Evolutionary conservation across 2,329 filamentous ascomycete genomes (phyloP), one percentile per base, ranked within the genome.

Genomic region (Colletotrichum sansevieriae): DNA sequence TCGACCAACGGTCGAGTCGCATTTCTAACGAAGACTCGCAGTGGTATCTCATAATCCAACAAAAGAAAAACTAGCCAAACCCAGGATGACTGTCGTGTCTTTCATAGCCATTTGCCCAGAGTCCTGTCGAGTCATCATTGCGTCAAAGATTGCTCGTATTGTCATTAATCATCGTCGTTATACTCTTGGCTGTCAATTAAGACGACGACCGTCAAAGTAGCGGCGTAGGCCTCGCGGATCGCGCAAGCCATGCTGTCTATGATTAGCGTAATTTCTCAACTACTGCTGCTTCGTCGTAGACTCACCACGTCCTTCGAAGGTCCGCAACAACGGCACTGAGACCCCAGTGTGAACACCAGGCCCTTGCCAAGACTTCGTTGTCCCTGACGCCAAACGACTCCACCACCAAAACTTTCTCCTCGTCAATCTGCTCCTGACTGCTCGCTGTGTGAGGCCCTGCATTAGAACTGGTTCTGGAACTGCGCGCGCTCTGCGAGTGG

Each of bases 301-400:
- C 87, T 77, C 74, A 89, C 87, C 88, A 94, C 15, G 91, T 93
- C 80, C 85, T 88, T 67, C 85, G 82, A 60, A 92, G 77, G 77
- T 93, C 90, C 9, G 91, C 91, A 66, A 93, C 86, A 18, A 94
- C 81, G 1, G 92, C 91, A 74, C 86, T 90, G 73, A 93, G 79
- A 2, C 92, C 92, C 87, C 91, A 92, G 74, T 93, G 90, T 63
- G 90, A 87, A 76, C 91, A 94, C 92, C 92, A 94, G 7, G 92
- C 91, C 70, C 92, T 83, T 1, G 90, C 91, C 73, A 94, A 85
- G 4, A 93, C 91, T 78, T 94, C 92, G 72, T 94, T 93, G 77
- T 94, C 92, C 56, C 83, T 83, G 22, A 91, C 90, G 1, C 92
- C 92, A 76, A 92, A 90, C 0, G 91, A 90, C 79, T 94, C 90